phyloP scores from a whole-genome alignment of 177 flowering plant genomes.

The Vitis hybrid region DNA sequence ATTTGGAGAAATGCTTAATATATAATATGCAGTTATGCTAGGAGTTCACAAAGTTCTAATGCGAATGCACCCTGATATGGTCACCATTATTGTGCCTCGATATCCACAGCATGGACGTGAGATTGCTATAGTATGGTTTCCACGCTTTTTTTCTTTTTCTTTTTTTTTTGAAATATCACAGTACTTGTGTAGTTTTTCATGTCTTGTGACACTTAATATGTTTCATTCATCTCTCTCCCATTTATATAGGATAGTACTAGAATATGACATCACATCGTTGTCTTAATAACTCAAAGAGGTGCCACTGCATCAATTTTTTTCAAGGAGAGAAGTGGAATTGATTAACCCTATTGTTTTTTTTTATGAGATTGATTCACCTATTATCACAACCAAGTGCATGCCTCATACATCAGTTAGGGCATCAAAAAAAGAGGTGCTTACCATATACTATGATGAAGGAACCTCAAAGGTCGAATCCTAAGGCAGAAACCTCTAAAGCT shows the following conservation, averaged over 20 bases:
- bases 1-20: background rate
- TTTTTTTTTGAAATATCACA: background rate
- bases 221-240: background rate
- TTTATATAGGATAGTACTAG: background rate
- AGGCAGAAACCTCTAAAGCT: background rate
- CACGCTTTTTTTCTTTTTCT: background rate
- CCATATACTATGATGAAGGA: background rate
- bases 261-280: no score
- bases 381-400: background rate
- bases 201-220: no score
- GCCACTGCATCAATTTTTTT: background rate
- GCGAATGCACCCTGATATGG: conserved; percentile 43
- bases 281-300: no score
- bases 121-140: conserved; percentile 55
- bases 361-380: background rate
- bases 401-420: background rate
- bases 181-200: no score
- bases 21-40: conserved; percentile 60
- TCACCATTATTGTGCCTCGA: conserved; percentile 85
- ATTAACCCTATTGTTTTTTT: background rate
- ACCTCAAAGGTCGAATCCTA: background rate
- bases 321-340: background rate
- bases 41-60: conserved; percentile 60
- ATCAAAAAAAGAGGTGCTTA: background rate
- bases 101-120: conserved; percentile 69